phyloP scores from a whole-genome alignment of 805 yeast genomes.

The Wickerhamomyces tratensis region DNA sequence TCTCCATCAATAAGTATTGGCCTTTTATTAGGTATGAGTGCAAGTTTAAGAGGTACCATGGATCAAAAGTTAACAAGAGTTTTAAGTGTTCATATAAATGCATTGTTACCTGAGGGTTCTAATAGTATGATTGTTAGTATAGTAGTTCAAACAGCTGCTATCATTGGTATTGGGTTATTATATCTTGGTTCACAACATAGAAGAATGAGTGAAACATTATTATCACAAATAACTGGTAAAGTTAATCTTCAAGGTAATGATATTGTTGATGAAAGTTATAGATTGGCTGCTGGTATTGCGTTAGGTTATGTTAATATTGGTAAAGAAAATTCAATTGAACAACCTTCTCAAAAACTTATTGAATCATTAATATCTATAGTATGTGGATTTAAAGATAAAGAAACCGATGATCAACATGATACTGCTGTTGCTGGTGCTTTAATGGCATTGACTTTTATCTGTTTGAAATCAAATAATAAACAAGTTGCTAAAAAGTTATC shows the following conservation, averaged over 20 bases:
- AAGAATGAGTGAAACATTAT: slow-evolving; percentile 72
- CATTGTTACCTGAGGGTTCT: slow-evolving; percentile 84
- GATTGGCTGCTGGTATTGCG: slow-evolving; percentile 82
- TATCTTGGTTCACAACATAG: slow-evolving; percentile 74
- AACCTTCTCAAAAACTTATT: slow-evolving; percentile 39
- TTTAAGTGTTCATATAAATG: slow-evolving; percentile 85
- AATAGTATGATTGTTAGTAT: slow-evolving; percentile 77
- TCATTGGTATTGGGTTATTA: slow-evolving; percentile 81
- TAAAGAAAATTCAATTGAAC: slow-evolving; percentile 46
- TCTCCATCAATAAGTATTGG: slow-evolving; percentile 82
- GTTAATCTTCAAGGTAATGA: slow-evolving; percentile 43
- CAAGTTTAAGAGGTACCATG: slow-evolving; percentile 75
- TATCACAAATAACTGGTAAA: slow-evolving; percentile 55
- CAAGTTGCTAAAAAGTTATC: slow-evolving; percentile 51
- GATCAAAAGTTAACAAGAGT: slow-evolving; percentile 84
- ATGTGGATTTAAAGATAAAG: slow-evolving; percentile 50
- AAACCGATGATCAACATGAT: slow-evolving; percentile 46
- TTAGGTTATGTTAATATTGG: slow-evolving; percentile 81
- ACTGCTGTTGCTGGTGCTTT: slow-evolving; percentile 67
- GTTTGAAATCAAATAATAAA: slow-evolving; percentile 52
- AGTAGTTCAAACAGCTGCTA: slow-evolving; percentile 84
- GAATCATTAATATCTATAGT: slow-evolving; percentile 53
- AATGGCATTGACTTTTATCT: slow-evolving; percentile 66
- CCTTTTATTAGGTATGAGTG: slow-evolving; percentile 83
- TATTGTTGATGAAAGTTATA: slow-evolving; percentile 66